Evolutionary conservation across 2,329 filamentous ascomycete species (phyloP), one percentile per base, ranked within the genome.

Genomic region (Nigrograna mackinnonii): DNA sequence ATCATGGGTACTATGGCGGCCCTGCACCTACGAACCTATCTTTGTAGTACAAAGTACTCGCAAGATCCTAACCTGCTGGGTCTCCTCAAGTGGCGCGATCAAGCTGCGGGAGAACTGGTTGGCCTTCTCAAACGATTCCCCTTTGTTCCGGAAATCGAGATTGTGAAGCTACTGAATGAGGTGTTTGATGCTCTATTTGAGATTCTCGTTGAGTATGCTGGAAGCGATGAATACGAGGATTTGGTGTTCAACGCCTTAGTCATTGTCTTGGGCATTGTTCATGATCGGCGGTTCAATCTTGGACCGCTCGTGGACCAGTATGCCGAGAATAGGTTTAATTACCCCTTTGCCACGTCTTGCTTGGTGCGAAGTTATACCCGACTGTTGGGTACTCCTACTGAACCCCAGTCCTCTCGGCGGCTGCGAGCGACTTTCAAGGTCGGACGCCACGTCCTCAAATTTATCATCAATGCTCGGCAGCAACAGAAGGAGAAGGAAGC

Each of bases 61-160:
- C 94, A 99, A 64, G 91, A 99, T 63, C 86, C 91, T 42, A 83
- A 87, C 13, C 80, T 99, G 9, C 74, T 96, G 14, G 87, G 89
- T 13, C 75, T 99, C 19, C 71, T 97, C 22, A 89, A 86, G 55
- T 97, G 94, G 94, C 89, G 84, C 60, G 86, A 92, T 11, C 79
- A 85, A 30, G 77, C 85, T 0, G 79, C 84, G 34, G 83, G 85
- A 20, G 84, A 91, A 24, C 77, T 97, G 2, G 77, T 88, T 1
- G 78, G 83, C 18, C 74, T 95, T 1, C 73, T 99, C 31, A 87
- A 87, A 62, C 85, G 91, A 53, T 82, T 97, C 36, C 85, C 91
- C 16, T 97, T 97, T 54, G 91, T 99, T 1, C 89, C 94, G 0
- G 94, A 99, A 65, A 96, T 97, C 42, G 95, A 99, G 69, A 89